A percentile compares a stretch with the other conserved stretches of the same genome.
Evolutionary conservation across 148 eudicot genomes (phyloP).

Genomic region (Simmondsia chinensis): DNA sequence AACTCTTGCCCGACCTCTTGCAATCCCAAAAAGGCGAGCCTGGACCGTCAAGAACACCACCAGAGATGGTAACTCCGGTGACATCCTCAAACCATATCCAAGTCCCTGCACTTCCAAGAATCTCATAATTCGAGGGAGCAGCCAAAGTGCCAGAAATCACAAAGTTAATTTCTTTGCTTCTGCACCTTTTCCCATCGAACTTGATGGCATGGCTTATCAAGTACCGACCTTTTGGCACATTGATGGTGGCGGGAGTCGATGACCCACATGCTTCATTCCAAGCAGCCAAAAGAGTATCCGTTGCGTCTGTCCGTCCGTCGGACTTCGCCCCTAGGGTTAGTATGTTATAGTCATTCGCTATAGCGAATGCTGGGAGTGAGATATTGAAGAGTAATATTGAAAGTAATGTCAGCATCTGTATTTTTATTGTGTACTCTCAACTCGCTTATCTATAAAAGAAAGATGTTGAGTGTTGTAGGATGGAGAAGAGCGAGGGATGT

Average conservation of each 20-base stretch:
- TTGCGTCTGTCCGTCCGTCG: conserved; percentile 22
- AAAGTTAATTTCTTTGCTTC: conserved; percentile 20
- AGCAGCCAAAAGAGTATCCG: conserved; percentile 21
- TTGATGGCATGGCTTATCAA: conserved; percentile 5
- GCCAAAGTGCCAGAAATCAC: conserved; percentile 30
- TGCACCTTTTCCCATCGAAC: conserved; percentile 26
- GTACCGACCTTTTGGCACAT: conserved; percentile 37
- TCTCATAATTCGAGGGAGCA: conserved; percentile 35
- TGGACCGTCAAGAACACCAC: conserved; percentile 39
- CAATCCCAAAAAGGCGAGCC: conserved; percentile 38
- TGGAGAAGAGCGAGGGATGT: too few species aligned
- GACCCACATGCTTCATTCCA: conserved; percentile 44
- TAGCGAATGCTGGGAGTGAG: too few species aligned
- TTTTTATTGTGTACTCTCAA: too few species aligned
- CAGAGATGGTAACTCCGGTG: conserved; percentile 22
- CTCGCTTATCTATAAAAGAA: too few species aligned
- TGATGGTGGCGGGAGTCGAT: conserved; percentile 19
- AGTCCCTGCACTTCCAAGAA: conserved; percentile 11
- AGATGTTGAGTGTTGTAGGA: too few species aligned
- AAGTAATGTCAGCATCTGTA: too few species aligned
- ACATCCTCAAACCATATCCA: conserved; percentile 19
- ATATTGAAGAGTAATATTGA: too few species aligned
- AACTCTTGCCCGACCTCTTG: conserved; percentile 18
- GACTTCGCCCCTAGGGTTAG: conserved; percentile 28
- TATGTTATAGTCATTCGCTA: conserved; percentile 18